phyloP scores from a whole-genome alignment of 345 rosid species.

The Acer saccharum region DNA sequence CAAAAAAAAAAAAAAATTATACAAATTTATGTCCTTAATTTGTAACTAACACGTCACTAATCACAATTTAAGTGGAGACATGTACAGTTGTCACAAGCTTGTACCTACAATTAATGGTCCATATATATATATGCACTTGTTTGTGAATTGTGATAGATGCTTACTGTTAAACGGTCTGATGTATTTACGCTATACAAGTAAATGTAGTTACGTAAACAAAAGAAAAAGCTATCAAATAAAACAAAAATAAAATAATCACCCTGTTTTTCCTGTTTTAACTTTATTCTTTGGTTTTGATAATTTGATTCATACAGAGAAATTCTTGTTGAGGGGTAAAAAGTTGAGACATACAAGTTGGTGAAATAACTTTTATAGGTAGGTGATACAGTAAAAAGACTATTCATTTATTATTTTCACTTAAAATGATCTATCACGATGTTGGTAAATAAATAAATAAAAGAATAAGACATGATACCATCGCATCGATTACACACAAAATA shows the following conservation, averaged over 20 bases:
- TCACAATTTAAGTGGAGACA: no score
- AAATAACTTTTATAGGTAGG: not conserved
- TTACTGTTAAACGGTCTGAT: not conserved
- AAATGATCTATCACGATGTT: not conserved
- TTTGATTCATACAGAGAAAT: not conserved
- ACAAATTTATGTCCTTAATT: no score
- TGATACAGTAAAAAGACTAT: not conserved
- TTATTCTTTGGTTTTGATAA: not conserved
- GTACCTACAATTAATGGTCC: not conserved
- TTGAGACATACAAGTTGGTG: not conserved
- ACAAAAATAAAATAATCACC: no score
- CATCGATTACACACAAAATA: not conserved
- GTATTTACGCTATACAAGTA: not conserved
- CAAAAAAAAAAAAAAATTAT: no score
- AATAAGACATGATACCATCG: not conserved
- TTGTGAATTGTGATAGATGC: not conserved
- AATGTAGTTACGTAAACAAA: conserved; percentile 15
- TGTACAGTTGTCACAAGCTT: no score
- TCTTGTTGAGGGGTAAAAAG: not conserved
- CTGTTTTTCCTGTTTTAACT: no score
- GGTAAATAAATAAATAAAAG: not conserved
- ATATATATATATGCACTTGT: not conserved
- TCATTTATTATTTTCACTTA: not conserved
- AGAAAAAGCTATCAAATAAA: not conserved
- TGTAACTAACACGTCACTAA: no score